These are phyloP conservation scores for Lentinus polychrous DNA, from an alignment of 1,284 basidiomycete species.

Conservation along the genomic window DNA sequence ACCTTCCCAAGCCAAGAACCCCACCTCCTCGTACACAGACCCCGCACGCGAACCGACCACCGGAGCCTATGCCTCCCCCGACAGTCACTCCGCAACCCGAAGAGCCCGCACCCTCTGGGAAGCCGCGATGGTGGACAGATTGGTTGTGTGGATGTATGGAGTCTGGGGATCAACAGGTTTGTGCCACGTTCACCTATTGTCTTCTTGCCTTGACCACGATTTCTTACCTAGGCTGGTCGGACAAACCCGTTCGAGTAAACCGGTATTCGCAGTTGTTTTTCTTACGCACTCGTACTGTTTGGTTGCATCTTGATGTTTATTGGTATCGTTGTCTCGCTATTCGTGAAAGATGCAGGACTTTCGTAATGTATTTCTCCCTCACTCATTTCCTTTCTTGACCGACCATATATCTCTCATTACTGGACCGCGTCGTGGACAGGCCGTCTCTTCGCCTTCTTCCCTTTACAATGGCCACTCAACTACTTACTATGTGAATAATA, in stretches of 20 bases:
- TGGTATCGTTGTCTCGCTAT: background rate
- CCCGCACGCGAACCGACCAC: conserved; percentile 26
- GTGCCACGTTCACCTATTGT: conserved; percentile 14
- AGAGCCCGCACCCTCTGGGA: conserved; percentile 23
- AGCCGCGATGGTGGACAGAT: conserved; percentile 74
- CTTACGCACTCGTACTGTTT: conserved; percentile 1
- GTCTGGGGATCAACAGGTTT: conserved; percentile 64
- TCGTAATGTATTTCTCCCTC: background rate
- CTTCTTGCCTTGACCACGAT: background rate
- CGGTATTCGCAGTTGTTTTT: conserved; percentile 1
- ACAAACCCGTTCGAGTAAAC: conserved; percentile 69
- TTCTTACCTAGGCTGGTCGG: conserved; percentile 48
- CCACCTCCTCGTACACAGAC: conserved; percentile 41
- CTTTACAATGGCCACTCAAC: too few relatives aligned
- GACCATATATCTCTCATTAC: background rate
- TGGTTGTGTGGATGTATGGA: conserved; percentile 76
- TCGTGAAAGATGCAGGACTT: background rate
- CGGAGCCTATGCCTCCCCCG: conserved; percentile 34
- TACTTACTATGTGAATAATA: conserved; percentile 1
- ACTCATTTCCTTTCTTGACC: background rate
- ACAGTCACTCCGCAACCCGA: conserved; percentile 18
- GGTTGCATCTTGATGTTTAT: background rate
- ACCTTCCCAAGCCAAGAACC: conserved; percentile 48
- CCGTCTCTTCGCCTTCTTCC: background rate
- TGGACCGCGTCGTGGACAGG: background rate